phyloP scores from a whole-genome alignment of 768 basidiomycete genomes.

The Mycena venus region DNA sequence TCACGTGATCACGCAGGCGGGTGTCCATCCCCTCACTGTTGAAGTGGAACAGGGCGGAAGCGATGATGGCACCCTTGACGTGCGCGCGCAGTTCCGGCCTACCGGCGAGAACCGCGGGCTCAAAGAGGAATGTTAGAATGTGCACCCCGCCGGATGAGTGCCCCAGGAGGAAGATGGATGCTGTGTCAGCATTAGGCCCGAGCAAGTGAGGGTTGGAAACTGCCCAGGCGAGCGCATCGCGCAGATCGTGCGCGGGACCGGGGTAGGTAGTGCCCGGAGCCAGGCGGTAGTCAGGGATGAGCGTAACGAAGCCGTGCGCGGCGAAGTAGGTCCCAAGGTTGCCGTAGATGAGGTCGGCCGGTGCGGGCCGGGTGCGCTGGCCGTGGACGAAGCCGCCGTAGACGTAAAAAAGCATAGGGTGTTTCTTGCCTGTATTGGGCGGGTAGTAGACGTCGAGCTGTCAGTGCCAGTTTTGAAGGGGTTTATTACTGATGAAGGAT shows the following conservation, averaged over 20 bases:
- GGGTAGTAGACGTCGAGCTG: constrained; percentile 79
- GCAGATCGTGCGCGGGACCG: constrained; percentile 65
- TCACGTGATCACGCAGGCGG: background rate
- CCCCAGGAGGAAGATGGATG: background rate
- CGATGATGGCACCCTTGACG: background rate
- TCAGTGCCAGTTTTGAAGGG: no score
- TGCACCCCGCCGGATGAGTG: background rate
- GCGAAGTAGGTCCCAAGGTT: constrained; percentile 75
- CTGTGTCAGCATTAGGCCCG: constrained; percentile 40
- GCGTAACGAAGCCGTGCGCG: constrained; percentile 67
- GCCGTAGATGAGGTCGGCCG: constrained; percentile 66
- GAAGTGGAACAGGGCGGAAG: background rate
- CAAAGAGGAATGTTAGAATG: background rate
- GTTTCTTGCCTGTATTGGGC: constrained; percentile 37
- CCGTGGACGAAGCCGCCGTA: constrained; percentile 75
- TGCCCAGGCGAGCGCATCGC: constrained; percentile 71
- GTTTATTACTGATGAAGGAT: no score
- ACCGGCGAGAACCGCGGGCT: background rate
- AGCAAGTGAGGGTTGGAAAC: constrained; percentile 51
- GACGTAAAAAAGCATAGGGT: constrained; percentile 70
- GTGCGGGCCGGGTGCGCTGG: constrained; percentile 51
- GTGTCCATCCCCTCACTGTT: background rate
- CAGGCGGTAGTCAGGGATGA: constrained; percentile 79
- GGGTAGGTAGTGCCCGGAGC: constrained; percentile 70
- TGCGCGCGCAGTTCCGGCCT: background rate